Evolutionary conservation across 2,329 filamentous ascomycete genomes (phyloP), one percentile per base, ranked within the genome.

Genomic region (Colletotrichum sp.): DNA sequence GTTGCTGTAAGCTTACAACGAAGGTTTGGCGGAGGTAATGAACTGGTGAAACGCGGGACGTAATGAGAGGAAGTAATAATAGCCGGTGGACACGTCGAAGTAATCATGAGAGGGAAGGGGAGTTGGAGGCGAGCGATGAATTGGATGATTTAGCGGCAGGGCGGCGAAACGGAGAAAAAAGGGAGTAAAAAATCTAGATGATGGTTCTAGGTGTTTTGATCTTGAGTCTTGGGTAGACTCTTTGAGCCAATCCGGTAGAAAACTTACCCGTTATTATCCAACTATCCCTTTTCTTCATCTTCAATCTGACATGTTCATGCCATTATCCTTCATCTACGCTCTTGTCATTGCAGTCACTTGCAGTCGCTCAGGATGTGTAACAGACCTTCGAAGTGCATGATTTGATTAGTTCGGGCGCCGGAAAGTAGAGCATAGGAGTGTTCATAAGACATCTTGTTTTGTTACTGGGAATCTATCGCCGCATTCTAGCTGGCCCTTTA

Each of bases 131-230:
- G 9, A 28, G 55, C 25, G 25, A 28, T 16, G 15, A 58, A 30
- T 1, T 58, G 16, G 15, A 22, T 30, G 12, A 58, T 58, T 30
- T n/a, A 7, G 25, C 55, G 55, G 22, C 55, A 30, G 16, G 27
- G 16, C 15, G 55, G 55, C 15, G 55, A 27, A 58, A 18, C n/a
- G n/a, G n/a, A n/a, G n/a, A n/a, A n/a, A n/a, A n/a, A n/a, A n/a
- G n/a, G n/a, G n/a, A n/a, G n/a, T n/a, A n/a, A 68, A 68, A 55
- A 32, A 10, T 34, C 65, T 68, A 56, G 43, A 68, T 68, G 52
- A 13, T 27, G 25, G 10, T 55, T 30, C 30, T 12, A 56, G 55
- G 22, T 68, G 6, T n/a, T 10, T 43, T 6, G 36, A 6, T 18
- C 6, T 43, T 1, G 39, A 43, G 18, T 43, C 9, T 43, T 16